These are phyloP conservation scores for Skeletonema tropicum DNA, from an alignment of 108 stramenopile genomes.

Conservation along the genomic window DNA sequence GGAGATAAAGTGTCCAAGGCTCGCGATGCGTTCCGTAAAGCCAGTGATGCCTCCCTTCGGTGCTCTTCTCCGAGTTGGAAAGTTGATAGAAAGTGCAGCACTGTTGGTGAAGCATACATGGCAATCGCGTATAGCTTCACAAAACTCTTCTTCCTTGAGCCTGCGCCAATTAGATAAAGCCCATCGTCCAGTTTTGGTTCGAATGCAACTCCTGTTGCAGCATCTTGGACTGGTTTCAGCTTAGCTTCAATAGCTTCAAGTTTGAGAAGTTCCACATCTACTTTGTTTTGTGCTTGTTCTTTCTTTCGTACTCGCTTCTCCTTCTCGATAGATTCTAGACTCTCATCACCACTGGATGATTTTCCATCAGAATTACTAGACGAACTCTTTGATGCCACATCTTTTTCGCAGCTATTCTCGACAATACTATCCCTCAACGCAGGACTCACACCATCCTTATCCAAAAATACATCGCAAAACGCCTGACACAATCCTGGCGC, in stretches of 20 bases:
- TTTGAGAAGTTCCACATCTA: background rate
- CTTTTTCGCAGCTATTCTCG: conserved; percentile 61
- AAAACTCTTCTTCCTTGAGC: conserved; percentile 8
- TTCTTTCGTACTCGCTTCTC: background rate
- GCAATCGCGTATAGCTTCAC: conserved; percentile 19
- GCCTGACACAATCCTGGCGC: conserved; percentile 65
- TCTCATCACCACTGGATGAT: background rate
- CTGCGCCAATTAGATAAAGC: conserved; percentile 18
- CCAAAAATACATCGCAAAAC: conserved; percentile 86
- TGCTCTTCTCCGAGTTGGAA: conserved; percentile 18
- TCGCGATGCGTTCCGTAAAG: conserved; percentile 15
- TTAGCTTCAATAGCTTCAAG: conserved; percentile 19
- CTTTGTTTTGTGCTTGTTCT: background rate
- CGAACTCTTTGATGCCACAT: background rate
- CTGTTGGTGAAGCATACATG: conserved; percentile 19
- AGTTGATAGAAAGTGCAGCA: conserved; percentile 10
- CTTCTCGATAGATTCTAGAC: conserved; percentile 5
- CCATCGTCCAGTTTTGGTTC: conserved; percentile 16
- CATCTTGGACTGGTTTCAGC: conserved; percentile 12
- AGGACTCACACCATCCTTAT: conserved; percentile 78
- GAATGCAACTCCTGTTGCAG: conserved; percentile 16
- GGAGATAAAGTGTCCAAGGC: conserved; percentile 16
- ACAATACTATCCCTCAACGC: conserved; percentile 62
- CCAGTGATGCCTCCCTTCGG: conserved; percentile 12
- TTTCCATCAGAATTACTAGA: background rate